Percentiles rank a stretch among this genome's conserved stretches.
phyloP scores from a whole-genome alignment of 768 basidiomycete genomes.

The Tephrocybe sp. region DNA sequence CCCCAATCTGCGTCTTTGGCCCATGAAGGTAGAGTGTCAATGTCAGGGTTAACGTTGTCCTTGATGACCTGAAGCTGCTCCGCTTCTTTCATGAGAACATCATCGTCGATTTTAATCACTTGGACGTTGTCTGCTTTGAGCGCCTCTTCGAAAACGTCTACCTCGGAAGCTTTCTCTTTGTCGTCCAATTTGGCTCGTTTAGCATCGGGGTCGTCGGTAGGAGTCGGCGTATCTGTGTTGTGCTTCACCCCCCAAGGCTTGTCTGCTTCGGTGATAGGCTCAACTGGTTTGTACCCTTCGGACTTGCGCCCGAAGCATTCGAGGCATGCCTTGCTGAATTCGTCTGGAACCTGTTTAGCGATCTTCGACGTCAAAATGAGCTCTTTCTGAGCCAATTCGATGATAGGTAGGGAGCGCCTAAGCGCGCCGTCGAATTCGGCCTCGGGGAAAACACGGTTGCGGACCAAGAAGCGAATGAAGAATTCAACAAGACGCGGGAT shows the following conservation, averaged over 20 bases:
- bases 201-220: slow-evolving; percentile 9
- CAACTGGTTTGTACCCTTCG: slow-evolving; percentile 35
- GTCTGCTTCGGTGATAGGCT: slow-evolving; percentile 9
- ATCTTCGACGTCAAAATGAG: slow-evolving; percentile 49
- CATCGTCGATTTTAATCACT: slow-evolving; percentile 16
- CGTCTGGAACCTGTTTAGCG: slow-evolving; percentile 47
- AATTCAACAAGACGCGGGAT: slow-evolving; percentile 57
- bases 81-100: slow-evolving; percentile 11
- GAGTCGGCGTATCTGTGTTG: no score
- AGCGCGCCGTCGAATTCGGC: slow-evolving; percentile 42
- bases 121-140: slow-evolving; percentile 35
- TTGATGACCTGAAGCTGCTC: slow-evolving; percentile 11
- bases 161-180: slow-evolving; percentile 10
- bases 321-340: slow-evolving; percentile 49
- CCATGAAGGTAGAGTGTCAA: slow-evolving; percentile 11
- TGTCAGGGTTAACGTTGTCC: slow-evolving; percentile 15
- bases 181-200: slow-evolving; percentile 18
- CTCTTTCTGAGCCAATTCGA: slow-evolving; percentile 43
- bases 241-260: slow-evolving; percentile 4
- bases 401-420: slow-evolving; percentile 43
- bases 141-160: slow-evolving; percentile 38
- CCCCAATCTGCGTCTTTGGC: slow-evolving; percentile 11
- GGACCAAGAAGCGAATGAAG: slow-evolving; percentile 62
- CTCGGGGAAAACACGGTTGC: slow-evolving; percentile 55
- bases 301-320: slow-evolving; percentile 49